Conservation (phyloP, 2,329 filamentous ascomycete species). For the Fusarium goolgardi region DNA sequence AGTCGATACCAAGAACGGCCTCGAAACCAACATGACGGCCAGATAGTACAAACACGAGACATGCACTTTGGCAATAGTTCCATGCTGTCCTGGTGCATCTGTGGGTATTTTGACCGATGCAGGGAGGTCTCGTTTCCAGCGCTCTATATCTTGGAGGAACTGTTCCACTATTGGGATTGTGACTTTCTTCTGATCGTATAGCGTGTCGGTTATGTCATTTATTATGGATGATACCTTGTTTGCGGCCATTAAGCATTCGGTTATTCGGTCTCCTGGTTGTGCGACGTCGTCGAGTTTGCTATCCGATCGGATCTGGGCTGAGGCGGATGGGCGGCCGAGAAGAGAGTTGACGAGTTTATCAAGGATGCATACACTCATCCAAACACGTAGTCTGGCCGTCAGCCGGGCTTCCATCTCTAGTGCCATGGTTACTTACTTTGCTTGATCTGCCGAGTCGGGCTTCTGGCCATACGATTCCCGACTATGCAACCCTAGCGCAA, state of each 20-base stretch:
- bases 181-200: conserved; percentile 56
- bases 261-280: conserved; percentile 34
- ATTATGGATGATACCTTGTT: conserved; percentile 58
- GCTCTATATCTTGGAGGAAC: conserved; percentile 56
- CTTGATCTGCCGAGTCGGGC: conserved; percentile 28
- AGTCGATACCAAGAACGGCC: conserved; percentile 65
- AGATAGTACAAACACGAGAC: conserved; percentile 70
- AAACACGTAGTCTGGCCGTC: conserved; percentile 49
- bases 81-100: conserved; percentile 43
- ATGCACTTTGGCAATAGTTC: conserved; percentile 62
- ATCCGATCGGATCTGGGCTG: conserved; percentile 36
- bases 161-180: conserved; percentile 52
- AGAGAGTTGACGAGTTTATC: conserved; percentile 55
- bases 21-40: conserved; percentile 66
- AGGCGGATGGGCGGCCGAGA: conserved; percentile 54
- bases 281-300: conserved; percentile 26
- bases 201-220: conserved; percentile 56
- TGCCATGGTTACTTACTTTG: conserved; percentile 27
- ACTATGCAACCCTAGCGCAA: conserved; percentile 66
- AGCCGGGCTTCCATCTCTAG: not conserved
- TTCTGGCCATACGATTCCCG: conserved; percentile 40
- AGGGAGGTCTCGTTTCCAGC: conserved; percentile 60
- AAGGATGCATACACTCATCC: conserved; percentile 54
- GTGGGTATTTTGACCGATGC: conserved; percentile 41
- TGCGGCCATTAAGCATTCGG: conserved; percentile 53